These are phyloP conservation scores for Mrakia blollopis DNA, from an alignment of 768 basidiomycete genomes.

Conservation along the genomic window DNA sequence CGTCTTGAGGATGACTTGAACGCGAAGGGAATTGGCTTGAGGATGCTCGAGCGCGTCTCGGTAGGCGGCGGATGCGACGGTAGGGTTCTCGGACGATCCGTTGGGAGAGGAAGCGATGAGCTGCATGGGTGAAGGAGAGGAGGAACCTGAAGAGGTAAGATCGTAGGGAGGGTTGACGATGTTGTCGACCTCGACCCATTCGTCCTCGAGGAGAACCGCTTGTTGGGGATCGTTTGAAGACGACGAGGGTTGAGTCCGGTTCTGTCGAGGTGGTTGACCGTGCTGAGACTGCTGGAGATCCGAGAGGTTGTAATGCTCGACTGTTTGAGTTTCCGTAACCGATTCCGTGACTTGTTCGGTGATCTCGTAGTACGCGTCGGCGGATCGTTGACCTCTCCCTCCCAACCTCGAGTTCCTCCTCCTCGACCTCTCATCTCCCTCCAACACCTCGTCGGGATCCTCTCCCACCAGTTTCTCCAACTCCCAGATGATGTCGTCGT, in stretches of 20 bases:
- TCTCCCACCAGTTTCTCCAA: constrained; percentile 39
- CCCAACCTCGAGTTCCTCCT: constrained; percentile 7
- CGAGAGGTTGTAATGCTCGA: constrained; percentile 28
- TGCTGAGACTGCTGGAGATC: constrained; percentile 1
- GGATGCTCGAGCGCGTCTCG: constrained; percentile 40
- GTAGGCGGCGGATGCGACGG: constrained; percentile 31
- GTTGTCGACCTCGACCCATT: constrained; percentile 42
- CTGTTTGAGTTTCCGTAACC: constrained; percentile 23
- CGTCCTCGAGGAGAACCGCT: constrained; percentile 33
- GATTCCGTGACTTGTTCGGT: constrained; percentile 39
- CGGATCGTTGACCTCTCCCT: constrained; percentile 19
- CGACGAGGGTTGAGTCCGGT: neutral
- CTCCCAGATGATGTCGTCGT: constrained; percentile 36
- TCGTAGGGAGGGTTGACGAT: constrained; percentile 2
- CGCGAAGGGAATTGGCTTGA: constrained; percentile 35
- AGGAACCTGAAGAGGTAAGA: neutral
- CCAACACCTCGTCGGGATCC: constrained; percentile 35
- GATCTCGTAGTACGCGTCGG: constrained; percentile 37
- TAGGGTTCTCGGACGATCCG: neutral
- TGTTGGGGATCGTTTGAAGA: neutral
- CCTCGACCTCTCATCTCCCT: constrained; percentile 24
- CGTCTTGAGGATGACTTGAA: constrained; percentile 42
- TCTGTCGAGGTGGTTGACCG: neutral
- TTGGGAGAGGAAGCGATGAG: constrained; percentile 24
- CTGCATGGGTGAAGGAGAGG: constrained; percentile 21